These are phyloP conservation scores for Morella rubra DNA, from an alignment of 306 rosid species.

Conservation along the genomic window DNA sequence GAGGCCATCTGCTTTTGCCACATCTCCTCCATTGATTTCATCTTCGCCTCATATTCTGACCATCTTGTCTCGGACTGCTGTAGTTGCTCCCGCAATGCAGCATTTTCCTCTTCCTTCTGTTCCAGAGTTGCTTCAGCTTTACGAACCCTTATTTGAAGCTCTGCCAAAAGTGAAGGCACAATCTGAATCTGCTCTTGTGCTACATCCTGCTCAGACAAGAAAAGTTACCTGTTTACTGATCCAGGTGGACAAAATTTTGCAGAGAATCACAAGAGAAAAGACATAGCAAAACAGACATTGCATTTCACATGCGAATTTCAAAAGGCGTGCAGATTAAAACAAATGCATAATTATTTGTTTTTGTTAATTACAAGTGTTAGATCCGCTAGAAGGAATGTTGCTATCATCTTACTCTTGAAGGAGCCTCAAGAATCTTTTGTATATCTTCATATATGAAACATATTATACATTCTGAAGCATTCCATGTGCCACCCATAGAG, in stretches of 20 bases:
- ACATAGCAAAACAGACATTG: neutral
- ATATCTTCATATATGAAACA: neutral
- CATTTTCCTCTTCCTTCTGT: slow-evolving; percentile 89
- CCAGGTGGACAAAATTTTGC: neutral
- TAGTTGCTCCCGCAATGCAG: slow-evolving; percentile 69
- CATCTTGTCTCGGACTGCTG: slow-evolving; percentile 71
- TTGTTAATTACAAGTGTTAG: neutral
- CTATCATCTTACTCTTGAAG: neutral
- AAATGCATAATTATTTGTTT: neutral
- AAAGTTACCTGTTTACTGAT: slow-evolving; percentile 5
- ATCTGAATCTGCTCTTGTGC: slow-evolving; percentile 39
- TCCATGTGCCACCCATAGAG: neutral
- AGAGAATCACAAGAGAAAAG: slow-evolving; percentile 8
- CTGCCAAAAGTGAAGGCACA: slow-evolving; percentile 55
- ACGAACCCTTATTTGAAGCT: slow-evolving; percentile 66
- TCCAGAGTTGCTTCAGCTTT: slow-evolving; percentile 73
- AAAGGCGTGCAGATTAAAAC: neutral
- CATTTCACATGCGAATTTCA: neutral
- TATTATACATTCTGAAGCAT: neutral
- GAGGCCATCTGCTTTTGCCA: slow-evolving; percentile 97
- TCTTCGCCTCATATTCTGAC: slow-evolving; percentile 86
- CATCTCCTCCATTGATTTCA: slow-evolving; percentile 91
- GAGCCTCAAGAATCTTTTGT: neutral
- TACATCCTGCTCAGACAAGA: slow-evolving; percentile 39
- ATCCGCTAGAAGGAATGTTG: too few relatives aligned